Base-by-base conservation (phyloP, 306 rosid species). In the Cucumis melo region DNA sequence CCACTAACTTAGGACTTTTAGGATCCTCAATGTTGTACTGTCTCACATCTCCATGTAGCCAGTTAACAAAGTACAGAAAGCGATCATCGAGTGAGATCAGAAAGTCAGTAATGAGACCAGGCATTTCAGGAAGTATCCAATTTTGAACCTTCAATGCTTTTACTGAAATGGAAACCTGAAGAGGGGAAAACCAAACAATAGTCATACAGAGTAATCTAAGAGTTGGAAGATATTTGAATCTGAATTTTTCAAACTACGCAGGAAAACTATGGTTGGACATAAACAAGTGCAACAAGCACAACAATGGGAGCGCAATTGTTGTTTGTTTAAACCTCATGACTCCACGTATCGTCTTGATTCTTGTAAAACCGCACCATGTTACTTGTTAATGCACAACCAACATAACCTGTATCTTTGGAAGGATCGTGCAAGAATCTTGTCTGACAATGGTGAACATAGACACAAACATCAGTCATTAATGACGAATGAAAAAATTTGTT, bases 31-130 rank as follows among this genome's bases (percentile, higher is more conserved):
- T 90, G 81, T 90, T 86, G 65, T 90, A 94, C 65, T 94, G 98
- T 21, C 98, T 87, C 78, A 94, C 88, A 86, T 94, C 97, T 15
- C 98, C 97, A 36, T 94, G 98, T 80, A 94, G 94, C 98, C 98
- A 94, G 88, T 94, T 94, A 85, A 83, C 94, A 14, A 89, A 81
- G 85, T 91, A 91, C 62, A 94, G 79, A 80, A 88, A 94, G 71
- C 93, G 96, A 66, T 91, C 98, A 71, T 94, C 97, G 12, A 94
- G 94, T 19, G 98, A 94, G 54, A 94, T 85, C 78, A 94, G 85
- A 78, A 91, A 90, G 82, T 91, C 96, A 39, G 97, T 94, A 59
- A 91, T 89, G 66, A 94, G 94, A 81, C 98, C 98, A 15, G 98
- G 93, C 98, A 94, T 85, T 81, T 94, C 96, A 16, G 97, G 96